Conservation (phyloP, 208 protist species). For the Leishmania amazonensis region DNA sequence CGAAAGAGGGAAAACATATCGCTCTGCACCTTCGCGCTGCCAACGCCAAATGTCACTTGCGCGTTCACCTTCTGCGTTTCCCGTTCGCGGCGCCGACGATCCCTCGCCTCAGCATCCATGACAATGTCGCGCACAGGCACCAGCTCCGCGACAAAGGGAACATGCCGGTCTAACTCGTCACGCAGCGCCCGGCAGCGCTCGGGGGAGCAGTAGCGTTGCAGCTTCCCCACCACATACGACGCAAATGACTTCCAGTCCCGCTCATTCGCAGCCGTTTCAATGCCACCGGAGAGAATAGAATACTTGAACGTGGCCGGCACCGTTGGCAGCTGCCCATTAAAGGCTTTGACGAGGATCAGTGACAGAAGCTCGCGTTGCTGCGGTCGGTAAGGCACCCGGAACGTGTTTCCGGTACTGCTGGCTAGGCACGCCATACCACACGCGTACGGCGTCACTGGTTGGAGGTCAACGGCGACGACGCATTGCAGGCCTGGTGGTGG, state of each 20-base stretch:
- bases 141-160: constrained; percentile 80
- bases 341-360: constrained; percentile 59
- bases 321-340: constrained; percentile 69
- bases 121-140: constrained; percentile 79
- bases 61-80: constrained; percentile 76
- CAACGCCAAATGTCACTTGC: constrained; percentile 64
- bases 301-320: constrained; percentile 67
- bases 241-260: constrained; percentile 90
- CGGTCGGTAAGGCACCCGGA: constrained; percentile 74
- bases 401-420: constrained; percentile 82
- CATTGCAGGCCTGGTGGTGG: constrained; percentile 70
- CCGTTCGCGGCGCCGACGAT: constrained; percentile 68
- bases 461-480: constrained; percentile 80
- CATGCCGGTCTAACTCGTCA: constrained; percentile 75
- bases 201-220: constrained; percentile 48
- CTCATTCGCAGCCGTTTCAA: constrained; percentile 67
- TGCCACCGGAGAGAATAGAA: constrained; percentile 75
- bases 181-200: constrained; percentile 34
- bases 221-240: constrained; percentile 70
- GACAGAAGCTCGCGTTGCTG: constrained; percentile 73
- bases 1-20: constrained; percentile 91
- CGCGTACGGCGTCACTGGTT: constrained; percentile 70
- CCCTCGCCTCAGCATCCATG: constrained; percentile 50
- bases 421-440: constrained; percentile 72
- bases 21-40: constrained; percentile 78